Evolutionary conservation across 2,329 filamentous ascomycete genomes (phyloP).

Genomic region (Colletotrichum sp.): DNA sequence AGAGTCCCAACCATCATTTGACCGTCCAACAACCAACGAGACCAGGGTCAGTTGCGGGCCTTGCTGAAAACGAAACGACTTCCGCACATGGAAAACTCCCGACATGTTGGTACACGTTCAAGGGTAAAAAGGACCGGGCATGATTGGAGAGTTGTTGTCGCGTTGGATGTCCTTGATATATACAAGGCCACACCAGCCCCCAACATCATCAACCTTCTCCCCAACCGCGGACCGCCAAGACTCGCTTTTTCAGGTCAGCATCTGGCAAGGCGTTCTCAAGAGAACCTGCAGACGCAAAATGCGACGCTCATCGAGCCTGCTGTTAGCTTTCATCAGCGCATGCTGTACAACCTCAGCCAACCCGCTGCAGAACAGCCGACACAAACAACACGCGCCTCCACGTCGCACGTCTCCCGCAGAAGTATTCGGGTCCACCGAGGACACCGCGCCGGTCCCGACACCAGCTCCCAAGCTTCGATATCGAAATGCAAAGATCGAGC

Average conservation of each 20-base stretch:
- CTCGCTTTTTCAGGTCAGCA: background rate
- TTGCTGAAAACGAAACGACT: background rate
- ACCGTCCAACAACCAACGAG: background rate
- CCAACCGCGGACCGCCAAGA: background rate
- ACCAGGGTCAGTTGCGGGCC: background rate
- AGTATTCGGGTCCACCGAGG: background rate
- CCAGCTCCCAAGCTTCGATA: background rate
- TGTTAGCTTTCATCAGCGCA: background rate
- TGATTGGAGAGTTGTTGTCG: background rate
- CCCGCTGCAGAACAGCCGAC: background rate
- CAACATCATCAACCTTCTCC: background rate
- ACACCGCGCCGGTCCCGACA: background rate
- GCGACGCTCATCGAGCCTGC: background rate
- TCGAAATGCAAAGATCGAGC: background rate
- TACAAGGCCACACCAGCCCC: background rate
- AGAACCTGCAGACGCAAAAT: background rate
- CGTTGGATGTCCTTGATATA: background rate
- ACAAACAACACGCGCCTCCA: background rate
- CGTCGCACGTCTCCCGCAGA: background rate
- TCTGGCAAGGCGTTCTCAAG: background rate
- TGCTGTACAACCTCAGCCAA: background rate
- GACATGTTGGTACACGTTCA: background rate
- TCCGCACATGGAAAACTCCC: background rate
- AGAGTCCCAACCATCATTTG: background rate
- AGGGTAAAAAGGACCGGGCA: background rate